These are phyloP conservation scores for Nematodospora anomalae DNA, from an alignment of 1,139 yeast species.

Conservation along the genomic window DNA sequence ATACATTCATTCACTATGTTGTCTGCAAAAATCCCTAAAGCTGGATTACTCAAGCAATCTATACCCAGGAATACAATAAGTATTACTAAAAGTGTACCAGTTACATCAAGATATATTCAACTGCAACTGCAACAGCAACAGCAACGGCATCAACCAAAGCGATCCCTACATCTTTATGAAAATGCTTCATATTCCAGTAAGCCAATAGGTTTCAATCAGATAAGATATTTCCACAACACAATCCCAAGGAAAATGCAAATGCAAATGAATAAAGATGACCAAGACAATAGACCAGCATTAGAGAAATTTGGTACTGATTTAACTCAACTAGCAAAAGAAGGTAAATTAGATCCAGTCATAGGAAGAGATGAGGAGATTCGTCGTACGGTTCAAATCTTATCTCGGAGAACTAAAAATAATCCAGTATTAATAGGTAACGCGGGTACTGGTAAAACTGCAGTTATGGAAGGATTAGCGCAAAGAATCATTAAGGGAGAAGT, in stretches of 20 bases:
- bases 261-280: slow-evolving; percentile 47
- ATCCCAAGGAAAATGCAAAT: slow-evolving; percentile 29
- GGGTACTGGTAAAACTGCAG: slow-evolving; percentile 97
- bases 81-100: slow-evolving; percentile 4
- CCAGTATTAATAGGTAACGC: slow-evolving; percentile 95
- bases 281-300: slow-evolving; percentile 69
- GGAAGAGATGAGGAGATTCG: slow-evolving; percentile 96
- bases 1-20: slow-evolving; percentile 9
- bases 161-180: neutral
- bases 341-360: slow-evolving; percentile 93
- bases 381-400: slow-evolving; percentile 86
- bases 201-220: slow-evolving; percentile 4
- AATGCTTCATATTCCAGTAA: neutral
- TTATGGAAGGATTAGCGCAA: slow-evolving; percentile 95
- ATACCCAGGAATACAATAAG: slow-evolving; percentile 4
- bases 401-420: slow-evolving; percentile 90
- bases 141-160: slow-evolving; percentile 1
- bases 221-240: slow-evolving; percentile 21
- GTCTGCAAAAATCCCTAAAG: slow-evolving; percentile 9
- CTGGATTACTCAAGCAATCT: slow-evolving; percentile 7
- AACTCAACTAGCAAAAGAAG: slow-evolving; percentile 82
- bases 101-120: slow-evolving; percentile 4
- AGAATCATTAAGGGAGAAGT: slow-evolving; percentile 88
- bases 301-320: slow-evolving; percentile 86
- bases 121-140: slow-evolving; percentile 2